phyloP scores from a whole-genome alignment of 106 monocot species.

The Allium sativum region DNA sequence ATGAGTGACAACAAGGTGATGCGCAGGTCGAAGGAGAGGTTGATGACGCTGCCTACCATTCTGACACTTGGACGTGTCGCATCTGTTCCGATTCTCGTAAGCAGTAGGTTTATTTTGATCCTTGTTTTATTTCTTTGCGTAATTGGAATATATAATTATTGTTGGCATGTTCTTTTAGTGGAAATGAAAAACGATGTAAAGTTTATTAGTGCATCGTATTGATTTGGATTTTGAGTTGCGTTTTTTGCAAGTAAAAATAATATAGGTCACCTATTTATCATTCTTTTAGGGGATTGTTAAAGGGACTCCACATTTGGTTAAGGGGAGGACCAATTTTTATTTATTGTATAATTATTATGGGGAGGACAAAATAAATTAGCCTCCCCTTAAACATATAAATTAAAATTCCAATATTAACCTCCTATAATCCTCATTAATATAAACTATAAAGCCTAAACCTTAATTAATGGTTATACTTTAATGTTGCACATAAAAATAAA shows the following conservation, averaged over 20 bases:
- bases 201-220: not conserved
- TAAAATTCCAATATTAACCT: no score
- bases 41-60: slow-evolving; percentile 55
- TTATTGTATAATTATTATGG: no score
- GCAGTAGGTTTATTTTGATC: slow-evolving; percentile 43
- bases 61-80: slow-evolving; percentile 67
- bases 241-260: not conserved
- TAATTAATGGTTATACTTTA: no score
- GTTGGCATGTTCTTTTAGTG: not conserved
- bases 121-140: not conserved
- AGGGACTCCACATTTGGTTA: no score
- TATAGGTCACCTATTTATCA: not conserved
- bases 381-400: no score
- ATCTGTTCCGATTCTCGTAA: slow-evolving; percentile 47
- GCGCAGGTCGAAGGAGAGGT: not conserved
- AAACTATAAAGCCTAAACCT: no score
- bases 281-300: no score
- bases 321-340: no score
- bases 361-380: no score
- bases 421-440: no score
- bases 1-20: not conserved
- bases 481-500: no score
- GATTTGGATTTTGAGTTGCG: not conserved
- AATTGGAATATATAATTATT: not conserved
- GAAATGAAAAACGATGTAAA: not conserved